Percentiles rank a stretch among this genome's conserved stretches.
phyloP scores from a whole-genome alignment of 2,329 filamentous ascomycete species.

The Beauveria rudraprayagi region DNA sequence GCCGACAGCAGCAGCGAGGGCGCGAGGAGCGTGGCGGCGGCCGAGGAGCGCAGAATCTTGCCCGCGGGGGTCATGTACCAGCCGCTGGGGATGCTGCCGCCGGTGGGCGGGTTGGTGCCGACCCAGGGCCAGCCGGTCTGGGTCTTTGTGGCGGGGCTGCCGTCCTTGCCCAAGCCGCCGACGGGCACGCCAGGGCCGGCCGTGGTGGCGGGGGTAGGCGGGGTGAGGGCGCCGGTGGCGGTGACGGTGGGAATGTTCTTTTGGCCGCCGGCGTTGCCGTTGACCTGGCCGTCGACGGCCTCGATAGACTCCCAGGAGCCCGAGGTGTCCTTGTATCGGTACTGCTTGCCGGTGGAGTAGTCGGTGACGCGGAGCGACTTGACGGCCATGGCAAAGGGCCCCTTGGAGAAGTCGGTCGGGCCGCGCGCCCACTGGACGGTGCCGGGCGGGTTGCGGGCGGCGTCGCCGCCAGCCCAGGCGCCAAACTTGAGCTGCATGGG shows the following conservation, averaged over 20 bases:
- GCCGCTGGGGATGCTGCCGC: slow-evolving; percentile 59
- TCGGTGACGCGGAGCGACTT: slow-evolving; percentile 70
- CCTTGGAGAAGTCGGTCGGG: slow-evolving; percentile 71
- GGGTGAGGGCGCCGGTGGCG: slow-evolving; percentile 46
- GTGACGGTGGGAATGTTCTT: slow-evolving; percentile 41
- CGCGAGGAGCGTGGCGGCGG: slow-evolving; percentile 18
- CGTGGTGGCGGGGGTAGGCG: slow-evolving; percentile 51
- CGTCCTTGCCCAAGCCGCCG: slow-evolving; percentile 56
- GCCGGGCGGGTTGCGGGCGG: slow-evolving; percentile 61
- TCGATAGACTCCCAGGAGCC: slow-evolving; percentile 78
- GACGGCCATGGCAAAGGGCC: slow-evolving; percentile 82
- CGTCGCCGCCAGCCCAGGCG: slow-evolving; percentile 84
- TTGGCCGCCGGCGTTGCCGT: slow-evolving; percentile 54
- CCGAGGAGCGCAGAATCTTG: slow-evolving; percentile 68
- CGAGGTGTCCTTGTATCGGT: slow-evolving; percentile 70
- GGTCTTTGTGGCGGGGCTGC: slow-evolving; percentile 41
- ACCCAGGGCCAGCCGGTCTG: slow-evolving; percentile 65
- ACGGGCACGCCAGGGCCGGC: slow-evolving; percentile 60
- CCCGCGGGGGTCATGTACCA: slow-evolving; percentile 74
- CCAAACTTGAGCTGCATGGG: slow-evolving; percentile 94
- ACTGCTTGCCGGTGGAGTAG: slow-evolving; percentile 85
- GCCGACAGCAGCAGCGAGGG: slow-evolving; percentile 19
- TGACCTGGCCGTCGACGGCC: slow-evolving; percentile 70
- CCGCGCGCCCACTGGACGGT: slow-evolving; percentile 89
- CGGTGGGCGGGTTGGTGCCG: slow-evolving; percentile 42